These are phyloP conservation scores for Colletotrichum sp. DNA, from an alignment of 2,329 filamentous ascomycete species.

Conservation along the genomic window DNA sequence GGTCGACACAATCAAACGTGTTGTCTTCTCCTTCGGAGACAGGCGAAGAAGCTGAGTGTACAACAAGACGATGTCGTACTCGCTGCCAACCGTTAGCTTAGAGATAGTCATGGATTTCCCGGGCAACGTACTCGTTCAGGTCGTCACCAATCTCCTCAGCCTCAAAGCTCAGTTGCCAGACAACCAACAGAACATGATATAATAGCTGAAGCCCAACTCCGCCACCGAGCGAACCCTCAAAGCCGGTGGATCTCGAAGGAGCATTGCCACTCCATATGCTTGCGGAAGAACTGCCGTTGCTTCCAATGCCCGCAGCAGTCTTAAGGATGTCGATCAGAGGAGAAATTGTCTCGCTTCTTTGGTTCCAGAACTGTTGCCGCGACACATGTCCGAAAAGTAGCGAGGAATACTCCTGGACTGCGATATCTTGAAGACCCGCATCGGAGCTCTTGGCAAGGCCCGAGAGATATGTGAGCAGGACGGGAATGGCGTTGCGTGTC, in stretches of 20 bases:
- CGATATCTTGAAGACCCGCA: slow-evolving; percentile 92
- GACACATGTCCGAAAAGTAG: slow-evolving; percentile 78
- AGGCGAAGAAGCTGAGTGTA: slow-evolving; percentile 92
- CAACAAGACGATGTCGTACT: slow-evolving; percentile 89
- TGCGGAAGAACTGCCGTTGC: slow-evolving; percentile 66
- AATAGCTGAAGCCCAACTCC: slow-evolving; percentile 91
- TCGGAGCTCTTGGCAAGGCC: slow-evolving; percentile 84
- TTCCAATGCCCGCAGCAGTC: slow-evolving; percentile 74
- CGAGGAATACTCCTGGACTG: slow-evolving; percentile 88
- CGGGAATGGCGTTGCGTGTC: slow-evolving; percentile 77
- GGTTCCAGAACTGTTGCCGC: slow-evolving; percentile 87
- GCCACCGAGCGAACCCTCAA: slow-evolving; percentile 70
- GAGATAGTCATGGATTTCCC: background rate
- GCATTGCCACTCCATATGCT: slow-evolving; percentile 65
- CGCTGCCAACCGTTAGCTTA: slow-evolving; percentile 53
- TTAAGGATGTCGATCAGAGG: slow-evolving; percentile 84
- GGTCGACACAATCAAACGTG: slow-evolving; percentile 86
- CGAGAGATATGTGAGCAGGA: slow-evolving; percentile 86
- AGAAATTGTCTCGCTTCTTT: slow-evolving; percentile 81
- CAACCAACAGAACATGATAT: slow-evolving; percentile 89
- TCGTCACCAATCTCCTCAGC: slow-evolving; percentile 75
- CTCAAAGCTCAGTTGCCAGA: slow-evolving; percentile 98
- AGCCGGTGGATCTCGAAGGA: slow-evolving; percentile 62
- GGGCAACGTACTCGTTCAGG: slow-evolving; percentile 75
- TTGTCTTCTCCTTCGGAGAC: slow-evolving; percentile 98